Conservation (phyloP, 2,329 filamentous ascomycete species). For the Cladophialophora exuberans region DNA sequence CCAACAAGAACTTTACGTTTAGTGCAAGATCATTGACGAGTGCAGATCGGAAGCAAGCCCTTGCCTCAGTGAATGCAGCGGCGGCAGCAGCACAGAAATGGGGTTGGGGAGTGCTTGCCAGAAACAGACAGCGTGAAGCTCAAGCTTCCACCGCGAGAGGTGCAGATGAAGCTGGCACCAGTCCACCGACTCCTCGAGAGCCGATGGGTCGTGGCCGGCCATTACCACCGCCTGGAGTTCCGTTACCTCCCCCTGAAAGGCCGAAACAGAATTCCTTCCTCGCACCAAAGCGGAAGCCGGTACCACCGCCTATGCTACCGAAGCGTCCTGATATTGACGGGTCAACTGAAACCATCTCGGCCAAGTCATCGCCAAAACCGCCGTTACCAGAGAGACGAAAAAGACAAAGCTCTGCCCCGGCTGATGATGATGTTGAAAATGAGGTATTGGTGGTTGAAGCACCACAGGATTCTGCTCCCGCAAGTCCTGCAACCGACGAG, state of each 20-base stretch:
- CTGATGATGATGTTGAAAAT: constrained; percentile 39
- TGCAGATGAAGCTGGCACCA: constrained; percentile 42
- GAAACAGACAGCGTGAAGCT: constrained; percentile 37
- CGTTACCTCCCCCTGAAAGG: constrained; percentile 70
- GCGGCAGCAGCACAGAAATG: constrained; percentile 64
- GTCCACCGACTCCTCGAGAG: constrained; percentile 57
- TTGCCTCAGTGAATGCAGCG: constrained; percentile 52
- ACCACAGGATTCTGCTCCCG: constrained; percentile 64
- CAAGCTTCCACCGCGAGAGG: constrained; percentile 41
- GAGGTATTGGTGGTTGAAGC: constrained; percentile 69
- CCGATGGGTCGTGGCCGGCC: constrained; percentile 84
- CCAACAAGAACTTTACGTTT: constrained; percentile 21
- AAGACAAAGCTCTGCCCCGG: constrained; percentile 42
- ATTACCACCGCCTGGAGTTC: constrained; percentile 77
- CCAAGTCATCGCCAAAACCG: constrained; percentile 37
- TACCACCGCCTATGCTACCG: constrained; percentile 48
- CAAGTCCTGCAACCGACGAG: constrained; percentile 50
- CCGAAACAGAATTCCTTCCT: constrained; percentile 60
- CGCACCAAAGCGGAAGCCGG: constrained; percentile 67
- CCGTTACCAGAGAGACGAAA: constrained; percentile 51
- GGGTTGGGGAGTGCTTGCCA: constrained; percentile 55
- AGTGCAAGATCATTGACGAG: constrained; percentile 33
- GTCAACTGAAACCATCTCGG: constrained; percentile 22
- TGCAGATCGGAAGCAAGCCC: constrained; percentile 44
- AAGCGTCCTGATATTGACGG: constrained; percentile 36